Evolutionary conservation across 2,329 filamentous ascomycete species (phyloP).

Genomic region (Zarea fungicola): DNA sequence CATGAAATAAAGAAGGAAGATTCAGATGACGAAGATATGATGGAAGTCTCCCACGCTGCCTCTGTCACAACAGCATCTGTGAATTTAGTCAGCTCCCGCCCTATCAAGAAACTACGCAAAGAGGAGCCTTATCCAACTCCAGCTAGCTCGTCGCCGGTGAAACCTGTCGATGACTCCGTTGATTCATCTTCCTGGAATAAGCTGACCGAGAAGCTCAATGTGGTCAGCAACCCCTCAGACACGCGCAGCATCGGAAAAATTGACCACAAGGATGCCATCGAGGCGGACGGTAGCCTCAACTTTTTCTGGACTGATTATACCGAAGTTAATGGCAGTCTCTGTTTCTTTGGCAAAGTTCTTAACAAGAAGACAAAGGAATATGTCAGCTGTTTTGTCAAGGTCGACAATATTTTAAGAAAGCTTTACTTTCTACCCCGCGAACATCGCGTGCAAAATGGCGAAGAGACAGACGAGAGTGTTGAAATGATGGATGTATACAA

Average conservation of each 20-base stretch:
- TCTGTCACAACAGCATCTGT: slow-evolving; percentile 65
- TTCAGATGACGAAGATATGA: slow-evolving; percentile 74
- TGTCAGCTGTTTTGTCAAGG: slow-evolving; percentile 90
- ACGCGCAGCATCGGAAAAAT: slow-evolving; percentile 70
- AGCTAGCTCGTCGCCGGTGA: slow-evolving; percentile 69
- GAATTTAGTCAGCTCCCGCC: slow-evolving; percentile 76
- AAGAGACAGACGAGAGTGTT: slow-evolving; percentile 70
- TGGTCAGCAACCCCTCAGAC: slow-evolving; percentile 70
- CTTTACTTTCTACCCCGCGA: slow-evolving; percentile 87
- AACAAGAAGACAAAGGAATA: slow-evolving; percentile 76
- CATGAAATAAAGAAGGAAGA: slow-evolving; percentile 55
- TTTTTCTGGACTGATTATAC: slow-evolving; percentile 98
- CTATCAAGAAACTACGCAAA: slow-evolving; percentile 67
- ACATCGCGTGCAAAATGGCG: slow-evolving; percentile 48
- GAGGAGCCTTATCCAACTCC: slow-evolving; percentile 63
- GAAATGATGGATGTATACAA: slow-evolving; percentile 85
- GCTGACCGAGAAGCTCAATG: slow-evolving; percentile 79
- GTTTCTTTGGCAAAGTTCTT: slow-evolving; percentile 91
- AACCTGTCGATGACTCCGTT: slow-evolving; percentile 53
- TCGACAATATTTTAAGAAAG: slow-evolving; percentile 91
- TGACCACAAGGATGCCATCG: slow-evolving; percentile 77
- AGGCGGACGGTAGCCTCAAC: slow-evolving; percentile 83
- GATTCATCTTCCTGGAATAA: slow-evolving; percentile 86
- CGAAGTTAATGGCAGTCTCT: slow-evolving; percentile 85
- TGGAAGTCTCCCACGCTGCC: slow-evolving; percentile 79